A percentile compares a stretch with the other conserved stretches of the same genome.
Conservation (phyloP, 306 rosid genomes). For the Vigna trinervia region DNA sequence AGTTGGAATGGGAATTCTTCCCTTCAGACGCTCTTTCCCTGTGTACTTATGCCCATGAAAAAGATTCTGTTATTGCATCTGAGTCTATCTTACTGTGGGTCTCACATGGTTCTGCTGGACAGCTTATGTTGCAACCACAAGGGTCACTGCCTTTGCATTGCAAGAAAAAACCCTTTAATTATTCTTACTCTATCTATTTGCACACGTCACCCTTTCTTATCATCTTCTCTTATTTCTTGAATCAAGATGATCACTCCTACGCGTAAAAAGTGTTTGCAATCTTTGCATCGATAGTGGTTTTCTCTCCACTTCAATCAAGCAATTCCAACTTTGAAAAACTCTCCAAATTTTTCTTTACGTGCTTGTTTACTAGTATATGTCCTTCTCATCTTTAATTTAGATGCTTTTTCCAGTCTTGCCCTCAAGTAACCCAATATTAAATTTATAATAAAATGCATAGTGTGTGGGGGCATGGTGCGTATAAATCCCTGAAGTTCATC, state of each 20-base stretch:
- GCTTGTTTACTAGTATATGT: constrained; percentile 41
- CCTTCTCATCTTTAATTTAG: constrained; percentile 42
- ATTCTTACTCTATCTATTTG: constrained; percentile 42
- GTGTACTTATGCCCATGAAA: constrained; percentile 29
- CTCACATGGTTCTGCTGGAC: constrained; percentile 46
- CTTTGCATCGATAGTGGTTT: constrained; percentile 36
- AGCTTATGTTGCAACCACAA: constrained; percentile 48
- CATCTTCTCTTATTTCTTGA: constrained; percentile 31
- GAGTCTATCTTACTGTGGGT: constrained; percentile 42
- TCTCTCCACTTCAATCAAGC: constrained; percentile 39
- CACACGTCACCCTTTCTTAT: constrained; percentile 29
- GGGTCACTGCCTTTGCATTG: constrained; percentile 32
- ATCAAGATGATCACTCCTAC: constrained; percentile 38
- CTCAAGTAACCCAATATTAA: constrained; percentile 33
- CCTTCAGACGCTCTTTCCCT: constrained; percentile 31
- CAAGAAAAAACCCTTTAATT: constrained; percentile 31
- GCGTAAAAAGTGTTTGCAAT: constrained; percentile 9
- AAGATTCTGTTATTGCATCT: constrained; percentile 42
- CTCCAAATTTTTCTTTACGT: constrained; percentile 20
- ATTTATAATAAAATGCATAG: constrained; percentile 20
- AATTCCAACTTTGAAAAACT: constrained; percentile 26
- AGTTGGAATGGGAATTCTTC: constrained; percentile 32
- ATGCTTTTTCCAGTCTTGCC: constrained; percentile 41
- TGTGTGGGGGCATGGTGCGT: constrained; percentile 48
- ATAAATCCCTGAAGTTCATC: constrained; percentile 36